These are phyloP conservation scores for Cyamopsis tetragonoloba DNA, from an alignment of 306 rosid genomes.

Conservation along the genomic window DNA sequence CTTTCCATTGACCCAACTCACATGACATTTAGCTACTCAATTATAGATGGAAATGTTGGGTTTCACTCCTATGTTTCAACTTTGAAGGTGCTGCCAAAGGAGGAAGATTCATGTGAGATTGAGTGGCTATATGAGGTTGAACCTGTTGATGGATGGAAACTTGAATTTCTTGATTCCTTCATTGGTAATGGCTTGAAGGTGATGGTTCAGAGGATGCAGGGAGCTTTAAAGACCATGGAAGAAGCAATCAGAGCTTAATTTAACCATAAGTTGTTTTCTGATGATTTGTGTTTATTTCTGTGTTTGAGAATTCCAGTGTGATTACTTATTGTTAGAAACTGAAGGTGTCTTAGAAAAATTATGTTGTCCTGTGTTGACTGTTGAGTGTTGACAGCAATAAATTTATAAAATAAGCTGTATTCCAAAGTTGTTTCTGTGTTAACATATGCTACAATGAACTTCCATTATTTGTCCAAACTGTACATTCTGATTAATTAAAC, in stretches of 20 bases:
- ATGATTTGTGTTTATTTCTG: not conserved
- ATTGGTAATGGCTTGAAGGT: conserved; percentile 38
- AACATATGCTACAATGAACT: too few relatives aligned
- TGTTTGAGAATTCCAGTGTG: not conserved
- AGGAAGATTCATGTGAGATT: conserved; percentile 36
- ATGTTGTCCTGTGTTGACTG: not conserved
- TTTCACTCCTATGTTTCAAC: conserved; percentile 43
- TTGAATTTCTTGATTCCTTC: conserved; percentile 38
- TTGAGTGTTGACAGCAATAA: too few relatives aligned
- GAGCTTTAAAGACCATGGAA: conserved; percentile 35
- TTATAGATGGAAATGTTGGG: conserved; percentile 55
- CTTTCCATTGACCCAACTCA: conserved; percentile 33
- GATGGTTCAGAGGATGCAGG: conserved; percentile 51
- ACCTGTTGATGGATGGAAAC: conserved; percentile 51
- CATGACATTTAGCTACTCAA: conserved; percentile 25
- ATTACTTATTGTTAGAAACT: too few relatives aligned
- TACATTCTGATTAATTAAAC: too few relatives aligned
- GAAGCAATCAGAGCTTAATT: conserved; percentile 14
- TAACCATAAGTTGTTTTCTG: too few relatives aligned
- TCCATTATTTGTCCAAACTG: too few relatives aligned
- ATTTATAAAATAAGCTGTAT: too few relatives aligned
- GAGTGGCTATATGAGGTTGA: conserved; percentile 61
- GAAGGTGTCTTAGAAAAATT: too few relatives aligned
- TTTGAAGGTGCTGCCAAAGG: conserved; percentile 16
- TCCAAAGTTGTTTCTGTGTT: too few relatives aligned